These are phyloP conservation scores for Gossypium davidsonii DNA, from an alignment of 441 rosid species.

Conservation along the genomic window DNA sequence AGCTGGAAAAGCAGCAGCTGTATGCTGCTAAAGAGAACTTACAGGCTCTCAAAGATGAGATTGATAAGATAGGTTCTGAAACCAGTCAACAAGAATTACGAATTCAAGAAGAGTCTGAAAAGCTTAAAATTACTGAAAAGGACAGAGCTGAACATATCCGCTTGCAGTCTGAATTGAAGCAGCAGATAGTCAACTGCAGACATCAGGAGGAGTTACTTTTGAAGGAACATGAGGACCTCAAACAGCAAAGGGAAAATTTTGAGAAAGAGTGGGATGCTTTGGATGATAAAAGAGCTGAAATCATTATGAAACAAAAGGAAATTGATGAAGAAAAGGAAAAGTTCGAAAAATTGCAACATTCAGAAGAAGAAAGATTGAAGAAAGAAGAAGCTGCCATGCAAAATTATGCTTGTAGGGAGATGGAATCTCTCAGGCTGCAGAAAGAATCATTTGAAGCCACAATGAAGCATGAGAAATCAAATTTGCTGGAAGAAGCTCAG, in stretches of 20 bases:
- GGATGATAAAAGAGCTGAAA: conserved; percentile 59
- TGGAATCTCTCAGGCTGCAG: conserved; percentile 50
- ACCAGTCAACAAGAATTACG: conserved; percentile 49
- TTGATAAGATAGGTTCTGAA: conserved; percentile 57
- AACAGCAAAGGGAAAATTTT: conserved; percentile 59
- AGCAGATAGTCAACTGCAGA: conserved; percentile 51
- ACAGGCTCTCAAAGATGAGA: conserved; percentile 48
- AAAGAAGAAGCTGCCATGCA: conserved; percentile 46
- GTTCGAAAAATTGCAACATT: conserved; percentile 36
- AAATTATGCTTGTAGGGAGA: conserved; percentile 40
- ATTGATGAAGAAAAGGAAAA: conserved; percentile 48
- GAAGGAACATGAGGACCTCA: conserved; percentile 62
- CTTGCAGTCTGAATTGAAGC: conserved; percentile 60
- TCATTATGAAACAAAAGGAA: conserved; percentile 35
- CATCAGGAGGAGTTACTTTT: conserved; percentile 49
- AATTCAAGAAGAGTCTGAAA: conserved; percentile 52
- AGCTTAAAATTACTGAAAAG: conserved; percentile 42
- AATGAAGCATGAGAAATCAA: conserved; percentile 52
- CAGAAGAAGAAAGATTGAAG: conserved; percentile 52
- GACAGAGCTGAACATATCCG: conserved; percentile 64
- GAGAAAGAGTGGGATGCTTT: conserved; percentile 74
- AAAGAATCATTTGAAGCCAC: conserved; percentile 64
- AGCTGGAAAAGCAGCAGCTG: conserved; percentile 46
- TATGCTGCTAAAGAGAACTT: conserved; percentile 45
- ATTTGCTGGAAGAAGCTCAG: conserved; percentile 44